Evolutionary conservation across 2,329 filamentous ascomycete genomes (phyloP), one percentile per base, ranked within the genome.

Genomic region (Thelonectria discophora): DNA sequence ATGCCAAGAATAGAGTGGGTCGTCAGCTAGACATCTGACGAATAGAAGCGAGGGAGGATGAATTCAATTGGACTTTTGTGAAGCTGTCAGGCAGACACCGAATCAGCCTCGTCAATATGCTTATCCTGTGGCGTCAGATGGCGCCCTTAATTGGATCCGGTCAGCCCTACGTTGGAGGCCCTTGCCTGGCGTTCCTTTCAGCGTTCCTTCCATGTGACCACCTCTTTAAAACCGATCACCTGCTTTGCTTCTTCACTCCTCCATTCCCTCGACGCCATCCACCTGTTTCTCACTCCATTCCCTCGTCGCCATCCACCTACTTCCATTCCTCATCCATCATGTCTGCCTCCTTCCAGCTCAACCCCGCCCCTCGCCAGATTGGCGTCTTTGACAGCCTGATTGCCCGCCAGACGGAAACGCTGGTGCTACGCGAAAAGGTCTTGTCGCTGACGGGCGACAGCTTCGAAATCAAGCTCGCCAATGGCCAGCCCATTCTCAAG

Each of bases 381-480:
- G 80, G 79, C 58, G 63, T 83, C 54, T 80, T 82, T 64, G 66
- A 73, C 55, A 73, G 74, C 9, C 74, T 78, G 63, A 72, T 81
- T 24, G 75, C 78, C 3, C 71, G 61, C 1, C 73, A 78, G 32
- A 69, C 73, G 6, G 79, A 82, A 69, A 86, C 82, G 2, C 75
- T 91, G 7, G 72, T 86, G 2, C 77, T 91, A 50, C 85, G 83
- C 67, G 87, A 90, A 69, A 87, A 86, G 67, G 79, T 89, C 17
- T 73, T 88, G 60, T 89, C 87, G 3, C 76, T 89, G 9, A 82
- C 82, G 1, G 86, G 87, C 59, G 87, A 90, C 76, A 86, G 82
- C 73, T 91, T 90, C 76, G 84, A 85, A 65, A 84, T 91, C 74
- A 83, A 81, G 55, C 81, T 84, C 5, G 75, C 80, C 46, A 82